Conservation (phyloP, 2,329 filamentous ascomycete genomes). For the Xylaria polymorpha region DNA sequence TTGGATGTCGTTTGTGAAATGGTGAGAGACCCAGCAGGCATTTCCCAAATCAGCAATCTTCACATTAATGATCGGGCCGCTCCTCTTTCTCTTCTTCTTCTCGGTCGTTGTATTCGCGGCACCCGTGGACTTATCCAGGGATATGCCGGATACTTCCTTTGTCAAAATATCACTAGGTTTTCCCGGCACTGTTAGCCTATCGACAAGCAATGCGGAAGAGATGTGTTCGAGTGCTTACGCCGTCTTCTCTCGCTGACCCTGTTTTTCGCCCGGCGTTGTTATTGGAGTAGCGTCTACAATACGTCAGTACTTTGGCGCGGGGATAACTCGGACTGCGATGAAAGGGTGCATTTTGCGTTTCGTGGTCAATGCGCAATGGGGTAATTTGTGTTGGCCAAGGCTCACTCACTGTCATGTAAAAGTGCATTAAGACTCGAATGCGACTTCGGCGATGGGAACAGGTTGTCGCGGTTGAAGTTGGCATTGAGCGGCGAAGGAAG, state of each 20-base stretch:
- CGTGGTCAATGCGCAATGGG: neutral
- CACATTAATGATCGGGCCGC: conserved; percentile 82
- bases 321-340: neutral
- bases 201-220: neutral
- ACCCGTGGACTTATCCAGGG: conserved; percentile 76
- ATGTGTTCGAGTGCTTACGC: conserved; percentile 71
- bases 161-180: conserved; percentile 81
- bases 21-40: conserved; percentile 98
- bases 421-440: conserved; percentile 86
- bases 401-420: conserved; percentile 76
- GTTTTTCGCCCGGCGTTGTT: conserved; percentile 70
- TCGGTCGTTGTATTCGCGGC: conserved; percentile 61
- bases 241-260: conserved; percentile 90
- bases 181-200: conserved; percentile 25
- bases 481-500: conserved; percentile 94
- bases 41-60: conserved; percentile 99
- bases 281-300: conserved; percentile 54
- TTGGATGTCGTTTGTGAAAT: conserved; percentile 99
- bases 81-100: conserved; percentile 73
- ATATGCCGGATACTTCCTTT: conserved; percentile 93
- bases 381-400: neutral
- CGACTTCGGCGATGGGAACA: conserved; percentile 71
- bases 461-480: conserved; percentile 83
- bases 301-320: conserved; percentile 43
- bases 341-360: neutral